Base-by-base conservation (phyloP, 1,139 yeast species). In the Zygoascus hellenicus region DNA sequence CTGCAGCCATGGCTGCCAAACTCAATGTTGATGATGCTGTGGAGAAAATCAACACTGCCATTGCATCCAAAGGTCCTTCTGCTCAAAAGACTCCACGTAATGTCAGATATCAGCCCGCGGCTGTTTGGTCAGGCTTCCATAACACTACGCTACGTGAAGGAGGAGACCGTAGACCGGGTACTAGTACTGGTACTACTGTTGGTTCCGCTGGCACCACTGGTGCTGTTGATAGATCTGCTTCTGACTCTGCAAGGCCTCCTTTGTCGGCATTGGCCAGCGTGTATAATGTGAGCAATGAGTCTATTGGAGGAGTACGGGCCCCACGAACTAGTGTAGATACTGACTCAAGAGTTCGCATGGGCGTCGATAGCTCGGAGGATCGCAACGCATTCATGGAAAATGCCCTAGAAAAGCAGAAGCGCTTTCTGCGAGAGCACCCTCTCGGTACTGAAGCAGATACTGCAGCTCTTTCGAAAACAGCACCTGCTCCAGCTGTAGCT, bases 1-100 rank as follows among this genome's bases (percentile, higher is more conserved):
- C 59, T 11, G 59, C 59, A 26, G 59, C 59, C 2, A 43, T 53
- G 37, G 57, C 57, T 3, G 59, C 59, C 1, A 48, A 54, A 33
- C 38, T 51, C 14, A 54, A 54, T 31, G 59, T 51, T 11, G 57
- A 51, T 14, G 53, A 52, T 42, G 49, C 55, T 13, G 51, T 56
- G 22, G 59, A 51, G 7, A 51, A 48, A 33, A 53, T 56, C 34
- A 51, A 54, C 38, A 49, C 42, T 35, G 54, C 52, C 10, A 46
- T 47, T 30, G 39, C 30, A 7, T 17, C 36, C 5, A 33, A 37
- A 13, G 40, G 36, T 10, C 22, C 32, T 5, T 14, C 43, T n/a
- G 45, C 36, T 29, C 47, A 46, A 44, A 45, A 43, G 33, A 47
- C 45, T 34, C 44, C 44, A 17, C 48, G 43, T 45, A 29, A 13